phyloP scores from a whole-genome alignment of 179 eudicot species.

The Carnegiea gigantea region DNA sequence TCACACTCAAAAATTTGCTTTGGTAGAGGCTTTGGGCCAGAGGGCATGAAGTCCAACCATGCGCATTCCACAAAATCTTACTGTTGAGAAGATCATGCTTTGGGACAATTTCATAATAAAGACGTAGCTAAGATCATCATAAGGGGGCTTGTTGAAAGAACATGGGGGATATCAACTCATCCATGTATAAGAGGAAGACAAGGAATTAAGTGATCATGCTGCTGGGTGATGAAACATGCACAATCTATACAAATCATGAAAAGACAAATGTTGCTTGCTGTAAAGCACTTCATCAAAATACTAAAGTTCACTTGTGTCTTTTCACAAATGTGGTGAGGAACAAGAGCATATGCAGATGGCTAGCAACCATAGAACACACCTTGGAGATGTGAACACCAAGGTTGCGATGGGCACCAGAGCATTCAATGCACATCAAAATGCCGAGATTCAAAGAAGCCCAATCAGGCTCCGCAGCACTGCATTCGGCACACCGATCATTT shows the following conservation, averaged over 20 bases:
- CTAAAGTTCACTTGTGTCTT: background rate
- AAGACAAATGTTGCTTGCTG: background rate
- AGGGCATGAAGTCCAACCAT: background rate
- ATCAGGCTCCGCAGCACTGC: slow-evolving; percentile 77
- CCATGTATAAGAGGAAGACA: background rate
- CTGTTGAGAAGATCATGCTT: too few species aligned
- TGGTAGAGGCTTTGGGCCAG: too few species aligned
- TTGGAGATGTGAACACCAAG: slow-evolving; percentile 98
- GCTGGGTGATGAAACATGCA: background rate
- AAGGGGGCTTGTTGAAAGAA: background rate
- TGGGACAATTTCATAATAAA: too few species aligned
- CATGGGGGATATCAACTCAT: background rate
- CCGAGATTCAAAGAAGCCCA: slow-evolving; percentile 98
- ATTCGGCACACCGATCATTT: slow-evolving; percentile 82
- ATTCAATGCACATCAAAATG: slow-evolving; percentile 81
- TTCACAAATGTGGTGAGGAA: background rate
- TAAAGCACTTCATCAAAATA: background rate
- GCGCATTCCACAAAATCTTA: background rate
- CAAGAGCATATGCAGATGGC: background rate
- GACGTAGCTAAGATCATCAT: background rate
- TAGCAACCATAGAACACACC: slow-evolving; percentile 37
- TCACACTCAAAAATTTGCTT: background rate
- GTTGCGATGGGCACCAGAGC: slow-evolving; percentile 95
- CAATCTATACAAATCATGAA: background rate
- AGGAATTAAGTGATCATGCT: background rate